Evolutionary conservation across 192 early-diverging fungal genomes (phyloP).

Genomic region (Haplosporangium gracile): DNA sequence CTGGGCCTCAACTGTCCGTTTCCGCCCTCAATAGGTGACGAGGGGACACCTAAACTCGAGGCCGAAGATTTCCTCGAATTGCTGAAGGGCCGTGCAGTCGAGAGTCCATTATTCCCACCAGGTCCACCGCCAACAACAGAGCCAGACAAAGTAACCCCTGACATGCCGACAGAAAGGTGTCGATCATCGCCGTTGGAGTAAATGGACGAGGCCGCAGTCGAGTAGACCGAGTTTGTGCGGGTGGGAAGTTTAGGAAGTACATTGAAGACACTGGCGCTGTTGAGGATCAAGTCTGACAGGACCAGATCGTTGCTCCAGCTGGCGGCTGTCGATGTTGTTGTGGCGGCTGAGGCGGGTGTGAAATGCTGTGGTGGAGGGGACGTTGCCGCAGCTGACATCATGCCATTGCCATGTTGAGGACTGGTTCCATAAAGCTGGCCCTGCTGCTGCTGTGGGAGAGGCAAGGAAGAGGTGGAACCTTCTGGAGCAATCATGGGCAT

Average conservation of each 20-base stretch:
- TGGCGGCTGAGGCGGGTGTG: slow-evolving; percentile 16
- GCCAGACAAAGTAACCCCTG: not conserved
- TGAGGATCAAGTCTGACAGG: slow-evolving; percentile 43
- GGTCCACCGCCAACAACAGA: not conserved
- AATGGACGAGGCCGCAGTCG: not conserved
- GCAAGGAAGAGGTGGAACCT: not conserved
- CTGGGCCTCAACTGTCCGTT: slow-evolving; percentile 23
- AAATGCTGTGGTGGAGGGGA: not conserved
- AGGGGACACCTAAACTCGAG: slow-evolving; percentile 23
- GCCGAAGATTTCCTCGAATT: slow-evolving; percentile 27
- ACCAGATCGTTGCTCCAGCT: slow-evolving; percentile 54
- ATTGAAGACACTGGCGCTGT: slow-evolving; percentile 42
- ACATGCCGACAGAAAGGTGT: not conserved
- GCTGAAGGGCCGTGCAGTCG: slow-evolving; percentile 8
- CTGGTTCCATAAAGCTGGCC: not conserved
- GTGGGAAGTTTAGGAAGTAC: slow-evolving; percentile 43
- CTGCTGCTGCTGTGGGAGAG: not conserved
- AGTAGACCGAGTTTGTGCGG: slow-evolving; percentile 21
- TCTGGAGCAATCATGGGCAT: not conserved
- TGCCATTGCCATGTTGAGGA: not conserved
- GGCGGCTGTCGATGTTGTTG: slow-evolving; percentile 35
- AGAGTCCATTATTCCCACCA: not conserved
- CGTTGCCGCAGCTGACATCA: not conserved
- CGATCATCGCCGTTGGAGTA: not conserved
- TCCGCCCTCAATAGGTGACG: slow-evolving; percentile 28